phyloP scores from a whole-genome alignment of 1,139 yeast genomes.

The Sugiyamaella xylanicola region DNA sequence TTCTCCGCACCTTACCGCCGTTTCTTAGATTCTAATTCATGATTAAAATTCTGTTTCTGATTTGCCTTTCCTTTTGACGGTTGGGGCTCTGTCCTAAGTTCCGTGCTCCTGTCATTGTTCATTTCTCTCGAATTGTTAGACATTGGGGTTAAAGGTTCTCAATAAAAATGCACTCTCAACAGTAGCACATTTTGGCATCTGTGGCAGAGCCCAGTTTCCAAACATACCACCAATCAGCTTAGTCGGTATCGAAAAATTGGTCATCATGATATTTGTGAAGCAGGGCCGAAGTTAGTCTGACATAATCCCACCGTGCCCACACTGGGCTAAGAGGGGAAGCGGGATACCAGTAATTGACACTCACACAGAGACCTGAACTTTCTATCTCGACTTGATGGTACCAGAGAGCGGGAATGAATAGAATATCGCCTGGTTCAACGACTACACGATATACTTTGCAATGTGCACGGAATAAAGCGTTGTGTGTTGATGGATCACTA shows the following conservation, averaged over 20 bases:
- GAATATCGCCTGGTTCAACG: slow-evolving; percentile 43
- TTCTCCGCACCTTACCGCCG: not conserved
- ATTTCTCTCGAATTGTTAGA: not conserved
- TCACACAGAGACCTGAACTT: slow-evolving; percentile 37
- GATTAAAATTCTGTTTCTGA: too few species aligned
- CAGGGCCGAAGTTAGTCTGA: slow-evolving; percentile 34
- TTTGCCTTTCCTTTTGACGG: not conserved
- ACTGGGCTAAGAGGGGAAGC: slow-evolving; percentile 34
- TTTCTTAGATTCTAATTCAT: slow-evolving; percentile 10
- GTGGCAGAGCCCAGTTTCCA: too few species aligned
- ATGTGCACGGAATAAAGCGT: slow-evolving; percentile 28
- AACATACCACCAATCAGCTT: too few species aligned
- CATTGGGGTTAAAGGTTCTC: too few species aligned
- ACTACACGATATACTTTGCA: slow-evolving; percentile 37
- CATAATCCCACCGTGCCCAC: slow-evolving; percentile 42
- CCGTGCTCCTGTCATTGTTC: slow-evolving; percentile 1
- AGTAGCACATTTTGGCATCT: too few species aligned
- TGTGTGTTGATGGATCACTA: slow-evolving; percentile 26
- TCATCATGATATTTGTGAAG: slow-evolving; percentile 36
- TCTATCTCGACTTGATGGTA: slow-evolving; percentile 44
- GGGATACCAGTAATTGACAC: slow-evolving; percentile 46
- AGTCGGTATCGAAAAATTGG: slow-evolving; percentile 32
- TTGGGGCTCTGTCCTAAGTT: slow-evolving; percentile 5
- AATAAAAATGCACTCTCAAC: too few species aligned
- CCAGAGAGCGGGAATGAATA: slow-evolving; percentile 48